phyloP scores from a whole-genome alignment of 768 basidiomycete genomes.

The Boletus subcaerulescens region DNA sequence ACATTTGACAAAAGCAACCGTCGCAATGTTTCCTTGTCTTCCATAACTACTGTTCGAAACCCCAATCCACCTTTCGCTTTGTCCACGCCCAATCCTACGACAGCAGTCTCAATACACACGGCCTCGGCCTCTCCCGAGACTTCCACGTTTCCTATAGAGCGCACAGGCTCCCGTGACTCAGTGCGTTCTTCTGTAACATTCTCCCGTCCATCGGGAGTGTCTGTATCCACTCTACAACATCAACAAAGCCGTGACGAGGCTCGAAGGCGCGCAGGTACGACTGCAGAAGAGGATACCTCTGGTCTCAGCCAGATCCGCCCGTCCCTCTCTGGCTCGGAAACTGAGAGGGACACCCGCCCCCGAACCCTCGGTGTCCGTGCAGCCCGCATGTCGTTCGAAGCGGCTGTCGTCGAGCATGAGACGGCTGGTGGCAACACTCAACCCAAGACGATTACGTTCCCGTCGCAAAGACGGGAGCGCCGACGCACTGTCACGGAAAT shows the following conservation, averaged over 20 bases:
- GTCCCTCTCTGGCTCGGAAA: constrained; percentile 46
- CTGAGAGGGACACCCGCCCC: constrained; percentile 44
- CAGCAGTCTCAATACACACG: constrained; percentile 63
- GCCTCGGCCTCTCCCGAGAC: constrained; percentile 47
- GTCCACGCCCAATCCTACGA: constrained; percentile 59
- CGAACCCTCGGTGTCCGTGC: constrained; percentile 38
- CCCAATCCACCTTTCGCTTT: constrained; percentile 42
- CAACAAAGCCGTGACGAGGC: constrained; percentile 42
- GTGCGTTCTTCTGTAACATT: constrained; percentile 55
- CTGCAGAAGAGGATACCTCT: constrained; percentile 23
- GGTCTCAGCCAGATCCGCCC: constrained; percentile 26
- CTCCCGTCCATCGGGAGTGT: constrained; percentile 57
- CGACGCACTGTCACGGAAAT: constrained; percentile 52
- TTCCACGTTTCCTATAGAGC: constrained; percentile 33
- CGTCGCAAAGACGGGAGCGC: constrained; percentile 39
- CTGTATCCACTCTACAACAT: constrained; percentile 54
- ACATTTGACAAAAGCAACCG: constrained; percentile 29
- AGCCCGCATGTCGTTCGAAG: constrained; percentile 47
- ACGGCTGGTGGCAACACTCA: constrained; percentile 32
- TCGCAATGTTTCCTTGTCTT: constrained; percentile 44
- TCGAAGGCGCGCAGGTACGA: constrained; percentile 32
- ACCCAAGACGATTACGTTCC: constrained; percentile 35
- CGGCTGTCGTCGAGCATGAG: constrained; percentile 28
- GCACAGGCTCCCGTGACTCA: constrained; percentile 49
- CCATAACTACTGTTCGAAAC: constrained; percentile 45